phyloP scores from a whole-genome alignment of 2,329 filamentous ascomycete species.

The Amesomyces nigricolor region DNA sequence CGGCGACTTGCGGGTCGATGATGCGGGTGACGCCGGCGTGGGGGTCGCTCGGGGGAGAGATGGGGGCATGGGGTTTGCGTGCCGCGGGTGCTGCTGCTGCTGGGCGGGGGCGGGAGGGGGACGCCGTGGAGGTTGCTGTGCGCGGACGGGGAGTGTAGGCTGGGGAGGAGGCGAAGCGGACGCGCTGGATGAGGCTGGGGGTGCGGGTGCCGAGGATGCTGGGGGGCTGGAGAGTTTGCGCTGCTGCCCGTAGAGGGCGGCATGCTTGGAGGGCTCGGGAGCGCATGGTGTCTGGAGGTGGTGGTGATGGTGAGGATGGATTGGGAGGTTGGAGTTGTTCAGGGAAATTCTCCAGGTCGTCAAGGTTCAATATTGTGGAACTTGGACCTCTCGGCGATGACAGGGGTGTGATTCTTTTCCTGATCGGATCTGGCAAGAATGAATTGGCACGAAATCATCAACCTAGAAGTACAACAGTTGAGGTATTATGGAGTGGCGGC shows the following conservation, averaged over 20 bases:
- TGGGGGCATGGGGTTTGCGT: not conserved
- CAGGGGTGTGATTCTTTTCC: not conserved
- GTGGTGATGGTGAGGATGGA: conserved; percentile 7
- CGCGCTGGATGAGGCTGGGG: conserved; percentile 1
- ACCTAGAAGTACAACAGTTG: too few species aligned
- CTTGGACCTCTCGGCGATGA: conserved; percentile 3
- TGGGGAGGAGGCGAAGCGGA: conserved; percentile 7
- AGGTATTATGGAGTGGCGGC: not conserved
- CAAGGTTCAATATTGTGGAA: conserved; percentile 13
- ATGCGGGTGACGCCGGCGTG: conserved; percentile 19
- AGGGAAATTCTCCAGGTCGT: conserved; percentile 7
- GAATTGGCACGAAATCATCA: too few species aligned
- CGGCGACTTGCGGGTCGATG: conserved; percentile 28
- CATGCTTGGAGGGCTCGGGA: conserved; percentile 23
- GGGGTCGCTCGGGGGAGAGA: not conserved
- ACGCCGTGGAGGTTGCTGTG: conserved; percentile 1
- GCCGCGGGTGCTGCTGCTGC: not conserved
- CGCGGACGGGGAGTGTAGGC: conserved; percentile 7
- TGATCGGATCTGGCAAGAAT: too few species aligned
- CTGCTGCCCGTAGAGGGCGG: conserved; percentile 16
- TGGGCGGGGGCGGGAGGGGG: conserved; percentile 3
- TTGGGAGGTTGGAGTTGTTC: not conserved
- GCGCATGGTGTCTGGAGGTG: conserved; percentile 19
- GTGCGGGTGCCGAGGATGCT: not conserved
- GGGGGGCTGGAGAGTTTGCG: conserved; percentile 11